phyloP scores from a whole-genome alignment of 2,329 filamentous ascomycete species.

The Neocatenulostroma microsporum region DNA sequence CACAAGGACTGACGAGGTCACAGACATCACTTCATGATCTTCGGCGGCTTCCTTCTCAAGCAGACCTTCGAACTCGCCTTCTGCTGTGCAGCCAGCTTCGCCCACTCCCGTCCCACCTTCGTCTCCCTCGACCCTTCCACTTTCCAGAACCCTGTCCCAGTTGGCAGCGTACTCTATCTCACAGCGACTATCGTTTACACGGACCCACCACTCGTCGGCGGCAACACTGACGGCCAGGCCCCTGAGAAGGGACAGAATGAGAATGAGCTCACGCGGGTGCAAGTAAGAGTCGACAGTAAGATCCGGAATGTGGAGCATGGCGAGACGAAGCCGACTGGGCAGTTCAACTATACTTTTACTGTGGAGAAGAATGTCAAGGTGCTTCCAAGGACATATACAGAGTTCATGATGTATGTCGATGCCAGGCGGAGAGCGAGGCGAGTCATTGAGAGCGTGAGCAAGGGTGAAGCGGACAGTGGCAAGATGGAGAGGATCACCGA shows the following conservation, averaged over 20 bases:
- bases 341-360: slow-evolving; percentile 68
- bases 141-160: slow-evolving; percentile 67
- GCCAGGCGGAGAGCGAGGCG: slow-evolving; percentile 49
- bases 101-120: slow-evolving; percentile 62
- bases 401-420: slow-evolving; percentile 60
- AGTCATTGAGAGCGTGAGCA: slow-evolving; percentile 38
- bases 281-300: slow-evolving; percentile 64
- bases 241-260: slow-evolving; percentile 23
- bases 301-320: slow-evolving; percentile 66
- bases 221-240: slow-evolving; percentile 28
- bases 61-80: slow-evolving; percentile 71
- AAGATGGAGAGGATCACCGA: slow-evolving; percentile 7
- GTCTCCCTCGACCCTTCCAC: slow-evolving; percentile 65
- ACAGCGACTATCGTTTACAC: slow-evolving; percentile 65
- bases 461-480: slow-evolving; percentile 19
- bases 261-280: slow-evolving; percentile 51
- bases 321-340: slow-evolving; percentile 58
- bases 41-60: slow-evolving; percentile 66
- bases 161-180: slow-evolving; percentile 67
- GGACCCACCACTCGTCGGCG: slow-evolving; percentile 48
- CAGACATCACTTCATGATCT: slow-evolving; percentile 75
- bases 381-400: slow-evolving; percentile 56
- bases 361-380: slow-evolving; percentile 58
- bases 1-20: slow-evolving; percentile 30
- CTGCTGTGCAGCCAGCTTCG: slow-evolving; percentile 64